Conservation (phyloP, 495 filamentous ascomycete genomes). For the Aspergillus cavernicola region DNA sequence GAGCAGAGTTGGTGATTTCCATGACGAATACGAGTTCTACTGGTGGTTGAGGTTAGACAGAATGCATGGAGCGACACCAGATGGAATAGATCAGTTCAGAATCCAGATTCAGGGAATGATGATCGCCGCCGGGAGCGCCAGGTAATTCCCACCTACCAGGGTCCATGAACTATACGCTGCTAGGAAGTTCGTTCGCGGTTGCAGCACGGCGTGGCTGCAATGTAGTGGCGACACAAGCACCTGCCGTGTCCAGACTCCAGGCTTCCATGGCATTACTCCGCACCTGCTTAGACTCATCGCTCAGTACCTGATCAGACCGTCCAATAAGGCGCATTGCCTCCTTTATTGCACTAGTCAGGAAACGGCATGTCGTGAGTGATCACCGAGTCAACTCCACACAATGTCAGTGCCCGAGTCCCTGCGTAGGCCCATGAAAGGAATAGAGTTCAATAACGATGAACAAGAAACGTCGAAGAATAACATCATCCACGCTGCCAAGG, state of each 20-base stretch:
- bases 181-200: not conserved
- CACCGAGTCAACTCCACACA: not conserved
- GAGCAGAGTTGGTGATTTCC: not conserved
- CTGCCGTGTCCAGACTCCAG: not conserved
- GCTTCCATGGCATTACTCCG: not conserved
- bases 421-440: not conserved
- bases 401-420: not conserved
- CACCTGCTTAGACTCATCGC: not conserved
- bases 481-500: conserved; percentile 1
- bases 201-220: not conserved
- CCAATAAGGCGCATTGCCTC: no score
- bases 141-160: not conserved
- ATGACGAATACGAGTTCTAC: conserved; percentile 8
- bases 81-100: no score
- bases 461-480: conserved; percentile 9
- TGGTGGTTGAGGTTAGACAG: no score
- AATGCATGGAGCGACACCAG: no score
- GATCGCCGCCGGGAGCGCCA: no score
- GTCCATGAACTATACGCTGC: not conserved
- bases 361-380: no score
- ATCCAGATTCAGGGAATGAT: no score
- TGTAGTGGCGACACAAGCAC: not conserved
- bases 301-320: no score
- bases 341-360: no score
- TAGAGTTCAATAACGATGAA: conserved; percentile 9